Conservation (phyloP, 2,329 filamentous ascomycete species). For the Trichoderma endophyticum region DNA sequence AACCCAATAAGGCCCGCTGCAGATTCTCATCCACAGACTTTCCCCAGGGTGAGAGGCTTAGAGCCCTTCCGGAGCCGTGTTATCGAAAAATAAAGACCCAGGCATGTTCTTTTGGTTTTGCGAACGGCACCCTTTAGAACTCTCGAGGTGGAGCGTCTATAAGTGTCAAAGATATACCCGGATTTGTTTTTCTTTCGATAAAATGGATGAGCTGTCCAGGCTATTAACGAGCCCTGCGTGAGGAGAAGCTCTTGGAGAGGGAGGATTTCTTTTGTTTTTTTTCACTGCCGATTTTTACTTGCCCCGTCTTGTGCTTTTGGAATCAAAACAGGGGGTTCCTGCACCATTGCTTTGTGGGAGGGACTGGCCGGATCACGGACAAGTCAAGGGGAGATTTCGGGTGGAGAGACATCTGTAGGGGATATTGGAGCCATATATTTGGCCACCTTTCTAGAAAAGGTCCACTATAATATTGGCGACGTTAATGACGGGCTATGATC, state of each 20-base stretch:
- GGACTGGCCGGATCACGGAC: conserved; percentile 19
- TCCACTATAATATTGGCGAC: conserved; percentile 20
- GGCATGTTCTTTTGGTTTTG: conserved; percentile 16
- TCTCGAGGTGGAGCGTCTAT: conserved; percentile 18
- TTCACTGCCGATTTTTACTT: conserved; percentile 18
- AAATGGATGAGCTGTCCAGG: conserved; percentile 18
- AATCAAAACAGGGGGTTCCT: conserved; percentile 7
- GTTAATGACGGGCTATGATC: conserved; percentile 19
- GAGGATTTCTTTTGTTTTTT: conserved; percentile 16
- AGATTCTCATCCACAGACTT: conserved; percentile 1
- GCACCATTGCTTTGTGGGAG: conserved; percentile 18
- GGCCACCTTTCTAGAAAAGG: conserved; percentile 20
- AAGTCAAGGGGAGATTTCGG: conserved; percentile 13
- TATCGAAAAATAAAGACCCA: conserved; percentile 14
- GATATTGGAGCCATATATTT: conserved; percentile 6
- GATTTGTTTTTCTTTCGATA: conserved; percentile 23
- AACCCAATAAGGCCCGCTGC: not conserved
- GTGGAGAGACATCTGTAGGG: not conserved
- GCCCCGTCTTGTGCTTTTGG: conserved; percentile 15
- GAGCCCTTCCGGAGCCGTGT: conserved; percentile 8
- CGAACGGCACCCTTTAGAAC: conserved; percentile 9
- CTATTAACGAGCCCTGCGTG: conserved; percentile 8
- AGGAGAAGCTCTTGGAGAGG: conserved; percentile 12
- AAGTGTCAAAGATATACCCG: conserved; percentile 23
- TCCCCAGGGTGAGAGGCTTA: not conserved